phyloP scores from a whole-genome alignment of 2,329 filamentous ascomycete species.

The Chaetomiaceae sp. region DNA sequence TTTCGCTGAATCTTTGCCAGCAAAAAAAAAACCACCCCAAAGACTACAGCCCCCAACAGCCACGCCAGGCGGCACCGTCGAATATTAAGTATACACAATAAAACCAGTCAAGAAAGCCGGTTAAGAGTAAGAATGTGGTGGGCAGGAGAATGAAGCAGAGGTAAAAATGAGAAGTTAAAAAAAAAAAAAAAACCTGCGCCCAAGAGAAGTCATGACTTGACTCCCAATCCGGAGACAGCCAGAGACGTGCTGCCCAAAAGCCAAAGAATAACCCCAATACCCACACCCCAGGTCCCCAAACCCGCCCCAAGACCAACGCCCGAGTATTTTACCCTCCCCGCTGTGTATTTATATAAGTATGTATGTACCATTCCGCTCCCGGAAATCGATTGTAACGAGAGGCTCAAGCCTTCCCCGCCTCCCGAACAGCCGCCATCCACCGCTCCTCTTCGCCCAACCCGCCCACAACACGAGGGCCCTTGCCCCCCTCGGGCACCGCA shows the following conservation, averaged over 20 bases:
- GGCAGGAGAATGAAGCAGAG: neutral
- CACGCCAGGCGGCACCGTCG: slow-evolving; percentile 16
- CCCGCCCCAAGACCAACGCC: too few species aligned
- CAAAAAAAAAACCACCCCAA: slow-evolving; percentile 6
- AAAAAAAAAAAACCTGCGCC: neutral
- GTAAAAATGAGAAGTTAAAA: too few species aligned
- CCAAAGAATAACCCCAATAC: too few species aligned
- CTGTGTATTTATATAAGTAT: neutral
- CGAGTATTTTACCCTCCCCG: too few species aligned
- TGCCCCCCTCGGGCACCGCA: slow-evolving; percentile 20
- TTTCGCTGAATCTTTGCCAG: too few species aligned
- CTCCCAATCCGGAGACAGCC: too few species aligned
- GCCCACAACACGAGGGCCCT: slow-evolving; percentile 35
- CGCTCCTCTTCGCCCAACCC: slow-evolving; percentile 46
- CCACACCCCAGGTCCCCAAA: too few species aligned
- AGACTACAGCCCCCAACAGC: slow-evolving; percentile 5
- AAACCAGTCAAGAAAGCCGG: neutral
- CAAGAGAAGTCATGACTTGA: neutral
- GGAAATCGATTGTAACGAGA: too few species aligned
- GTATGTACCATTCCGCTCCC: neutral
- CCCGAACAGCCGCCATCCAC: slow-evolving; percentile 40
- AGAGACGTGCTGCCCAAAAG: too few species aligned
- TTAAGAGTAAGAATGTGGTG: neutral
- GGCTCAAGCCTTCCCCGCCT: slow-evolving; percentile 36
- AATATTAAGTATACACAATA: slow-evolving; percentile 21